Conservation (phyloP, 805 yeast species). For the Candida qinlingensis region DNA sequence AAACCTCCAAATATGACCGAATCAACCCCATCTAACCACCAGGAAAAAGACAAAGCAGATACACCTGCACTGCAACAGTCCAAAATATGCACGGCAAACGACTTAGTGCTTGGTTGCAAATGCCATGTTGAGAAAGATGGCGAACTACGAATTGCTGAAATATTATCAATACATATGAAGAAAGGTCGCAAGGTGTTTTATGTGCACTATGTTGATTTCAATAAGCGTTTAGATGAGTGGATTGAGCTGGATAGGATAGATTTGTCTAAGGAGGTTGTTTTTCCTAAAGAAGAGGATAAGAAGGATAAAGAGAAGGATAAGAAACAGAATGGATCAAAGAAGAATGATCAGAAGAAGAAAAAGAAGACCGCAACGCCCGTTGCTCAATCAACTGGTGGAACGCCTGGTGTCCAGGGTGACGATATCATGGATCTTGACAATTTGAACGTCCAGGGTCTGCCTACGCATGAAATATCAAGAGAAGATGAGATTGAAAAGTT, state of each 20-base stretch:
- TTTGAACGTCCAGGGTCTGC: constrained; percentile 77
- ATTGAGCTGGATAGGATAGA: constrained; percentile 68
- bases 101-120: constrained; percentile 71
- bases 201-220: constrained; percentile 91
- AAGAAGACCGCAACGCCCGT: constrained; percentile 17
- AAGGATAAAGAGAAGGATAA: constrained; percentile 41
- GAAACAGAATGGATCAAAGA: constrained; percentile 17
- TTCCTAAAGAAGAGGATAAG: constrained; percentile 55
- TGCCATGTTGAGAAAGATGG: constrained; percentile 79
- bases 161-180: constrained; percentile 67
- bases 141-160: constrained; percentile 77
- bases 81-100: constrained; percentile 29
- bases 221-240: constrained; percentile 98
- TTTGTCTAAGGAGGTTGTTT: constrained; percentile 58
- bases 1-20: neutral
- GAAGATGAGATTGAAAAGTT: constrained; percentile 91
- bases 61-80: neutral
- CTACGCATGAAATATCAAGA: constrained; percentile 65
- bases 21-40: neutral
- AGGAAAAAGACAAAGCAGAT: neutral
- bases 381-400: constrained; percentile 28
- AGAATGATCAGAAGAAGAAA: constrained; percentile 28
- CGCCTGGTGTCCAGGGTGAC: constrained; percentile 14
- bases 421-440: constrained; percentile 84
- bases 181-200: constrained; percentile 79